A percentile compares a stretch with the other conserved stretches of the same genome.
Conservation (phyloP, 768 basidiomycete genomes). For the Neoboletus brunneissimus region DNA sequence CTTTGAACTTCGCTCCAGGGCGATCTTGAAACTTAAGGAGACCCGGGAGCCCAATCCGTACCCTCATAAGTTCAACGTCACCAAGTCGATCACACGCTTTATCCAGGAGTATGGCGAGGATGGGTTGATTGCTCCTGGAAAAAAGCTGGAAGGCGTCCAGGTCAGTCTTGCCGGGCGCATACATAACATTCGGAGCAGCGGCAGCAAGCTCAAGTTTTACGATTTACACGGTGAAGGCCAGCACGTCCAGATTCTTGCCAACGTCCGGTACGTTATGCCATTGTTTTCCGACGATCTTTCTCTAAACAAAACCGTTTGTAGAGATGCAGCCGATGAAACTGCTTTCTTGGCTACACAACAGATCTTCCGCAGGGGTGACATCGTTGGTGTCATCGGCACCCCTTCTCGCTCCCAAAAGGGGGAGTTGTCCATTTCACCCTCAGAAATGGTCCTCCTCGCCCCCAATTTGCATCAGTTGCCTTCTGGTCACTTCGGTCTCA, state of each 20-base stretch:
- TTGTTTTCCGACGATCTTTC: neutral
- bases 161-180: conserved; percentile 87
- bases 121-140: conserved; percentile 64
- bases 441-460: conserved; percentile 80
- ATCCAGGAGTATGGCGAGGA: conserved; percentile 71
- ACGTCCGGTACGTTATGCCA: conserved; percentile 58
- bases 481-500: conserved; percentile 87
- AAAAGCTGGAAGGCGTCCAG: conserved; percentile 53
- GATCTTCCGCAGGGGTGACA: conserved; percentile 91
- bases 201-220: conserved; percentile 88
- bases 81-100: conserved; percentile 69
- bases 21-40: conserved; percentile 81
- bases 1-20: conserved; percentile 87
- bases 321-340: conserved; percentile 63
- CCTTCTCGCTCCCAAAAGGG: conserved; percentile 95
- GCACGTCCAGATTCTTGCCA: conserved; percentile 96
- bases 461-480: conserved; percentile 97
- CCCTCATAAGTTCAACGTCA: conserved; percentile 98
- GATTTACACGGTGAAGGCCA: conserved; percentile 89
- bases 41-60: conserved; percentile 91
- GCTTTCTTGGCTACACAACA: conserved; percentile 73
- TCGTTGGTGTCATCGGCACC: conserved; percentile 86
- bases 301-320: conserved; percentile 20
- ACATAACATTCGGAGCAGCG: conserved; percentile 81
- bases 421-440: conserved; percentile 87